phyloP scores from a whole-genome alignment of 2,329 filamentous ascomycete species.

The Tolypocladium album region DNA sequence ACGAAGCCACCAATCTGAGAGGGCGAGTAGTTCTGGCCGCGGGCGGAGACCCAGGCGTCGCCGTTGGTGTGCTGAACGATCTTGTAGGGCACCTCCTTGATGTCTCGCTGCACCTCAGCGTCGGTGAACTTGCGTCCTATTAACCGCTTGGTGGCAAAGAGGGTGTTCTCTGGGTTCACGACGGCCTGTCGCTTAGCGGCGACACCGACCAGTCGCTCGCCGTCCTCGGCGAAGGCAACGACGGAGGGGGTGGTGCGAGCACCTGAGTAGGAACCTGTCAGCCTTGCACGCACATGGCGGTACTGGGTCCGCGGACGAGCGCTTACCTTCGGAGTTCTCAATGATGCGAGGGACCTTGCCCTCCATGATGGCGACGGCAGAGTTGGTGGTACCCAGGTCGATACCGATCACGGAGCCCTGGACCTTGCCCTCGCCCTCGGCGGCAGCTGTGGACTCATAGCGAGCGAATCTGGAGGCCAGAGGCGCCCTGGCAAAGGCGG shows the following conservation, averaged over 20 bases:
- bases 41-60: constrained; percentile 90
- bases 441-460: constrained; percentile 55
- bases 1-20: constrained; percentile 98
- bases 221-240: constrained; percentile 89
- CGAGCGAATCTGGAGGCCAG: constrained; percentile 63
- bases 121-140: constrained; percentile 97
- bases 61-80: constrained; percentile 95
- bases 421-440: constrained; percentile 56
- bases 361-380: constrained; percentile 94
- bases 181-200: constrained; percentile 97
- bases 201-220: constrained; percentile 92
- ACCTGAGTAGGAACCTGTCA: constrained; percentile 12
- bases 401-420: constrained; percentile 97
- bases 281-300: neutral
- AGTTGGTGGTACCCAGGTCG: constrained; percentile 96
- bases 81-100: constrained; percentile 98
- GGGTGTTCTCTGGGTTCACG: constrained; percentile 96
- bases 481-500: constrained; percentile 57
- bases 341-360: constrained; percentile 93
- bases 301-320: neutral
- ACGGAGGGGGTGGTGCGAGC: constrained; percentile 55
- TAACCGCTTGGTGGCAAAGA: constrained; percentile 97
- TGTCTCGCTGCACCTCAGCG: constrained; percentile 85
- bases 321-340: constrained; percentile 85
- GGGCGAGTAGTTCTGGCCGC: constrained; percentile 90